Percentiles rank a stretch among this genome's conserved stretches.
These are phyloP conservation scores for Suillus subalutaceus DNA, from an alignment of 768 basidiomycete species.

Conservation along the genomic window DNA sequence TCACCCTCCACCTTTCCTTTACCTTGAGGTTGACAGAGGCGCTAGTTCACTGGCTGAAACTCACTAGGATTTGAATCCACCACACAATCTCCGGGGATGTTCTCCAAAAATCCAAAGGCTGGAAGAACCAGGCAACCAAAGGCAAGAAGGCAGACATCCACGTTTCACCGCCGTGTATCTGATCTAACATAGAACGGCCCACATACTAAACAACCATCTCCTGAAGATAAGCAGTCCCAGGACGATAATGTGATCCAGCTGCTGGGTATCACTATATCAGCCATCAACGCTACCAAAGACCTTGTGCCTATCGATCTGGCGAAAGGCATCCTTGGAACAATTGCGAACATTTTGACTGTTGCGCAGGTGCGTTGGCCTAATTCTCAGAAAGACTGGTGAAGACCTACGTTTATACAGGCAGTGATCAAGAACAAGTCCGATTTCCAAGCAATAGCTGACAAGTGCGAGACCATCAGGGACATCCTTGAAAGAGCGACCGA, in stretches of 20 bases:
- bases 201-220: background rate
- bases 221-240: background rate
- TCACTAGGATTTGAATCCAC: background rate
- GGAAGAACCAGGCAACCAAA: background rate
- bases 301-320: background rate
- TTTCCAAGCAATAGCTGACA: background rate
- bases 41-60: background rate
- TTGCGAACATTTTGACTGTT: background rate
- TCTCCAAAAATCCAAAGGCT: too few species aligned
- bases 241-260: background rate
- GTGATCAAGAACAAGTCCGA: background rate
- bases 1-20: background rate
- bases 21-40: too few species aligned
- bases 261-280: background rate
- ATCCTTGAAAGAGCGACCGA: background rate
- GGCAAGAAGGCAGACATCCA: background rate
- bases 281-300: background rate
- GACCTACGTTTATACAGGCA: background rate
- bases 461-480: slow-evolving; percentile 1
- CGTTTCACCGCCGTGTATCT: too few species aligned
- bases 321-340: slow-evolving; percentile 1
- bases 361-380: background rate
- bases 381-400: background rate
- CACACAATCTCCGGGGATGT: background rate
- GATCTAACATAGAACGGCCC: background rate